These are phyloP conservation scores for Telopea speciosissima DNA, from an alignment of 177 flowering plant species.

Conservation along the genomic window DNA sequence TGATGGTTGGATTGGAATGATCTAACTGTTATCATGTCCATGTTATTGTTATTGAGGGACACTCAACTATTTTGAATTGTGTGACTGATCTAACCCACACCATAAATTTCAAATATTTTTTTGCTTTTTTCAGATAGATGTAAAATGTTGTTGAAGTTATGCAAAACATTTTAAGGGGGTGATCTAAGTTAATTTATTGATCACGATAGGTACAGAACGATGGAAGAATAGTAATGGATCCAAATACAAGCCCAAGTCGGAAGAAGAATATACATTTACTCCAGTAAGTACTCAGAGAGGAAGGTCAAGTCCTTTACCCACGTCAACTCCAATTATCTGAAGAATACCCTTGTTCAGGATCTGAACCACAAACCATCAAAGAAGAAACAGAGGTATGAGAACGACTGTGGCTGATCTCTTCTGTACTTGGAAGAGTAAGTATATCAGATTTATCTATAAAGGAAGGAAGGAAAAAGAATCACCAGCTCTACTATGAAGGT, in stretches of 20 bases:
- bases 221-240: background rate
- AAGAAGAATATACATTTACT: background rate
- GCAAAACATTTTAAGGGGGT: no score
- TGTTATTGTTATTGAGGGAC: background rate
- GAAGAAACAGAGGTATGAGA: background rate
- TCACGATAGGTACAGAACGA: background rate
- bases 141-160: no score
- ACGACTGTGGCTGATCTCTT: background rate
- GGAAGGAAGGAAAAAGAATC: constrained; percentile 6
- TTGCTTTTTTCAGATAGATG: no score
- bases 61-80: no score
- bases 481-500: constrained; percentile 84
- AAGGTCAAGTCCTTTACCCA: constrained; percentile 90
- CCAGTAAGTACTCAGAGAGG: constrained; percentile 47
- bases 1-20: background rate
- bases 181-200: no score
- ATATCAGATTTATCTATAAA: background rate
- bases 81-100: no score
- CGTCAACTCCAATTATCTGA: constrained; percentile 76
- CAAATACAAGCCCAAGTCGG: background rate
- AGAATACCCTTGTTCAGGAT: constrained; percentile 81
- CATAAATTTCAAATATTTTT: no score
- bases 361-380: constrained; percentile 30
- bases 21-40: background rate
- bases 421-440: background rate